These are phyloP conservation scores for Rhododendron vialii DNA, from an alignment of 148 eudicot genomes.

Conservation along the genomic window DNA sequence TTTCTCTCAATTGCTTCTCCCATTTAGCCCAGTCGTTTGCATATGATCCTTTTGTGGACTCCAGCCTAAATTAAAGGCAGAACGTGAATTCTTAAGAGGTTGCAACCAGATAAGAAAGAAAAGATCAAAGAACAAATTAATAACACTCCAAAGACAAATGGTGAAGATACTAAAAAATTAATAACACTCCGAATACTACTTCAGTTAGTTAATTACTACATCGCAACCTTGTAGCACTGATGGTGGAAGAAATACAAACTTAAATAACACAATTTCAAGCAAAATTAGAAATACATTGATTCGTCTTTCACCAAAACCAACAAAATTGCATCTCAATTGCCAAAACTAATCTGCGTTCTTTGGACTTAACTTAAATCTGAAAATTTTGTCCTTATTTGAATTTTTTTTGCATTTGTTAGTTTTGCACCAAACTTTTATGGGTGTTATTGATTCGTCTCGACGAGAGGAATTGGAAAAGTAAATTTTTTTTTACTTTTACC, in stretches of 20 bases:
- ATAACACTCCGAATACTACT: not conserved
- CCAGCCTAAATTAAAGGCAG: constrained; percentile 45
- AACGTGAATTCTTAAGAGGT: not conserved
- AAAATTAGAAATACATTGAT: not conserved
- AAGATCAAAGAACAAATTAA: not conserved
- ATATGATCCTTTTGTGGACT: constrained; percentile 81
- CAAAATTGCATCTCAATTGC: too few relatives aligned
- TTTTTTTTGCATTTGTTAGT: too few relatives aligned
- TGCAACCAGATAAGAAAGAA: not conserved
- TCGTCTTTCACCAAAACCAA: not conserved
- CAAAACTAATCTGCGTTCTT: not conserved
- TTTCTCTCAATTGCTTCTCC: constrained; percentile 73
- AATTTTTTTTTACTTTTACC: too few relatives aligned
- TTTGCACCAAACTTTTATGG: too few relatives aligned
- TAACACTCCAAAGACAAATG: not conserved
- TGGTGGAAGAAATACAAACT: not conserved
- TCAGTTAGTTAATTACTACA: not conserved
- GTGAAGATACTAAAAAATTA: not conserved
- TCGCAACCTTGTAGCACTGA: not conserved
- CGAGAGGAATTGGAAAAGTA: too few relatives aligned
- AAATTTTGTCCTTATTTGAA: too few relatives aligned
- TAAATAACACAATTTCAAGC: not conserved
- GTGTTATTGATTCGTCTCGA: too few relatives aligned
- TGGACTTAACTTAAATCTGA: too few relatives aligned
- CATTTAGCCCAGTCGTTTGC: constrained; percentile 72